Evolutionary conservation across 2,329 filamentous ascomycete species (phyloP), one percentile per base, ranked within the genome.

Genomic region (Diaporthe amygdali): DNA sequence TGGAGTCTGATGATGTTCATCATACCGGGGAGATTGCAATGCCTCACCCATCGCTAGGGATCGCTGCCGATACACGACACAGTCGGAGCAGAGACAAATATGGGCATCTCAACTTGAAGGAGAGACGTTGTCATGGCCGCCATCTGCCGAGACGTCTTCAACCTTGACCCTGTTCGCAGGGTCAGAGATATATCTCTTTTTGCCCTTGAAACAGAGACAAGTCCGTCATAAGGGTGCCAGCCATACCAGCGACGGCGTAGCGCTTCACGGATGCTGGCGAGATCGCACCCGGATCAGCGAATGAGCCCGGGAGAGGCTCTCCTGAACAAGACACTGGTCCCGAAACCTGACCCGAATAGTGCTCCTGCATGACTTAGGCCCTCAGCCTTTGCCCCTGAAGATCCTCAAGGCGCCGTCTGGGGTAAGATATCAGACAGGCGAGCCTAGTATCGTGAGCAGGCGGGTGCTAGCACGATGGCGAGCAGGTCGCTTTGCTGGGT

Each of bases 11-110:
- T 41, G n/a, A 61, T 69, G 68, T 32, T 70, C 69, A 72, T 63
- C 59, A 71, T 68, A 59, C 55, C 69, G 69, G 59, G 63, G 72
- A 74, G 69, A 74, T 74, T 74, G 61, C 54, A 52, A n/a, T 67
- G 47, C 49, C 39, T 63, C 39, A 55, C 61, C 32, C 51, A 52
- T 64, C 66, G 70, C 73, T 72, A 68, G 71, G 72, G 55, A 71
- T 47, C 61, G 15, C 22, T 66, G 39, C 34, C 68, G 51, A 41
- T 17, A 41, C 27, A 68, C 17, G 8, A 25, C n/a, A 37, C 25
- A 34, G 8, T 32, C 14, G 30, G 41, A 34, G 15, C 15, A 34
- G 59, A 63, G 59, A 63, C 27, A 46, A 44, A 20, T 41, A 47
- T 8, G 27, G 27, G 51, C 51, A 22, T 37, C 12, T 32, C 32